Evolutionary conservation across 2,329 filamentous ascomycete genomes (phyloP), one percentile per base, ranked within the genome.

Genomic region (Ophiosphaerella narmari): DNA sequence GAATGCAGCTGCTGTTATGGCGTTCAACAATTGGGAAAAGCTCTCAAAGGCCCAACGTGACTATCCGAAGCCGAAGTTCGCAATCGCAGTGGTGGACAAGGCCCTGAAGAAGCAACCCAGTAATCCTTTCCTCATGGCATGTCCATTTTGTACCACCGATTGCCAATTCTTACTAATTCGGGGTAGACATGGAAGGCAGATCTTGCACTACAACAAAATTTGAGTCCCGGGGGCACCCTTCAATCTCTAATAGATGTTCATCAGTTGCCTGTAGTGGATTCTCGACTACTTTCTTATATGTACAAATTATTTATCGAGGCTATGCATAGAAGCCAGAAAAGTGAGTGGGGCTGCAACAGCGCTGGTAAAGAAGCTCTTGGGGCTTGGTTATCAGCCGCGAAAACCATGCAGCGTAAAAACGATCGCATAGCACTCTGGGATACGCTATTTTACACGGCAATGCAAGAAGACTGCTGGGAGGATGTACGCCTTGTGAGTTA

Each of bases 81-180:
- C 70, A 37, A 54, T 67, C 16, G 57, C 62, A 18, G 66, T 70
- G 35, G 65, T 68, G 23, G 55, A 56, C 33, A 72, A 68, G 48
- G 59, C 64, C 33, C 59, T 73, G 23, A 73, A 74, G 52, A 74
- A 72, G 48, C 60, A 59, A 7, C 65, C 70, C 14, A 58, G 62
- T 21, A 71, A 74, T 42, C 67, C 71, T n/a, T 74, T 70, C 54
- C 55, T 73, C 24, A 42, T 63, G 40, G 69, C 68, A 66, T 37
- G 52, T 52, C 13, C 12, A 18, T 33, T 14, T 14, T 11, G 3
- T 8, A 42, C 5, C 12, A 39, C 13, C 12, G 2, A 21, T 4
- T 32, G 8, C 13, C 24, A 69, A 52, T 52, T 73, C 26, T 41
- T 62, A 35, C 67, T 70, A 39, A 48, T 48, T 16, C 48, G 47